These are phyloP conservation scores for Populus ilicifolia DNA, from an alignment of 345 rosid genomes.

Conservation along the genomic window DNA sequence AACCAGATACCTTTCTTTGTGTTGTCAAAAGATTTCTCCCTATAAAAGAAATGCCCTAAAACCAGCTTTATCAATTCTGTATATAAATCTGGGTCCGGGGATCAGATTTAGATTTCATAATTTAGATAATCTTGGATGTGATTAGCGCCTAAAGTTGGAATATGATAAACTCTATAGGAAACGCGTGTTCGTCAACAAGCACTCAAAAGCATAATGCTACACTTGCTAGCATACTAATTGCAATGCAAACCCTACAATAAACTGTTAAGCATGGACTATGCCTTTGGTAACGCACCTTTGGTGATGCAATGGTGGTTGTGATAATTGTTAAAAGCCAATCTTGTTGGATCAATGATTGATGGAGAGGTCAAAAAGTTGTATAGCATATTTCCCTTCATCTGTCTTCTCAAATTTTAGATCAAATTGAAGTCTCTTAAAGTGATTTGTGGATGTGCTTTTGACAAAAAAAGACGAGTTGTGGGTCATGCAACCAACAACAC, in stretches of 20 bases:
- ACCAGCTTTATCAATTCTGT: neutral
- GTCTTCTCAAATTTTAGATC: neutral
- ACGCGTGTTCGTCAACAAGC: neutral
- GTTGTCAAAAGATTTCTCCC: neutral
- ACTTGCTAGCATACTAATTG: neutral
- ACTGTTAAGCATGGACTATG: neutral
- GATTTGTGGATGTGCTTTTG: neutral
- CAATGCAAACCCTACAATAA: neutral
- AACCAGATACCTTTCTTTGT: neutral
- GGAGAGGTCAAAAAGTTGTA: neutral
- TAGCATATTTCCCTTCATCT: neutral
- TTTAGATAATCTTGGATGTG: neutral
- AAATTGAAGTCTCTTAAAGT: neutral
- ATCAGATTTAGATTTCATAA: neutral
- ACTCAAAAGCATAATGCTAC: neutral
- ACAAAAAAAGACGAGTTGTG: neutral
- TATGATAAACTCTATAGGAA: neutral
- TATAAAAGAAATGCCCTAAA: neutral
- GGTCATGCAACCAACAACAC: neutral
- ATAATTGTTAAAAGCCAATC: neutral
- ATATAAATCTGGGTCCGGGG: neutral
- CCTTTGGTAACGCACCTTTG: neutral
- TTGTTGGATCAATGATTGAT: constrained; percentile 6
- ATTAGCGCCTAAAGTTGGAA: neutral
- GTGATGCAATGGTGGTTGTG: neutral